These are phyloP conservation scores for Paramecium primaurelia DNA, from an alignment of 73 alveolate species.

Conservation along the genomic window DNA sequence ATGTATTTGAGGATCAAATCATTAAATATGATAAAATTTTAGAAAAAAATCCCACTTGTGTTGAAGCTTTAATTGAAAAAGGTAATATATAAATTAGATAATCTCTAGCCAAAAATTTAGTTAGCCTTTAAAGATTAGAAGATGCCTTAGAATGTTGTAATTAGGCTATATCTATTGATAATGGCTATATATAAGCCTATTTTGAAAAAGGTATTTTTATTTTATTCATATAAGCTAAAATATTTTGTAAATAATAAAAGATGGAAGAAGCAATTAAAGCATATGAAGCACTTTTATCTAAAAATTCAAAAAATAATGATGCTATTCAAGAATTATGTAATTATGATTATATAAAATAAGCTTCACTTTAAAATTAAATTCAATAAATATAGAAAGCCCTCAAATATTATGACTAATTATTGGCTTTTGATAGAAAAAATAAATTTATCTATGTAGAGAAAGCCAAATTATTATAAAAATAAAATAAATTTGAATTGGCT, in stretches of 20 bases:
- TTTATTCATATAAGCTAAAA: not conserved
- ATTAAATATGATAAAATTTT: not conserved
- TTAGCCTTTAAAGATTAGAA: not conserved
- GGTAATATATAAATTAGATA: not conserved
- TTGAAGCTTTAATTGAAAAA: not conserved
- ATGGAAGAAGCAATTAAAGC: not conserved
- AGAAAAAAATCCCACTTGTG: not conserved
- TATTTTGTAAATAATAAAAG: not conserved
- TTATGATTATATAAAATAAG: not conserved
- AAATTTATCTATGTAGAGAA: not conserved
- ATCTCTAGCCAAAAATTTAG: not conserved
- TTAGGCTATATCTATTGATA: not conserved
- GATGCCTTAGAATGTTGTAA: not conserved
- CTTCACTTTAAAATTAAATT: not conserved
- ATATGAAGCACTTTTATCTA: not conserved
- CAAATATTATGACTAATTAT: not conserved
- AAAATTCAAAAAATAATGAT: not conserved
- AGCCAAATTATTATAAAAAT: not conserved
- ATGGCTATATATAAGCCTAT: not conserved
- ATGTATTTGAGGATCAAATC: not conserved
- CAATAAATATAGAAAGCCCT: not conserved
- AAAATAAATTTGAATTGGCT: slow-evolving; percentile 1
- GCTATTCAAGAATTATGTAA: not conserved
- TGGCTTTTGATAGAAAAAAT: not conserved
- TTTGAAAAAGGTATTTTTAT: not conserved